Conservation (phyloP, 768 basidiomycete genomes). For the Boletus subcaerulescens region DNA sequence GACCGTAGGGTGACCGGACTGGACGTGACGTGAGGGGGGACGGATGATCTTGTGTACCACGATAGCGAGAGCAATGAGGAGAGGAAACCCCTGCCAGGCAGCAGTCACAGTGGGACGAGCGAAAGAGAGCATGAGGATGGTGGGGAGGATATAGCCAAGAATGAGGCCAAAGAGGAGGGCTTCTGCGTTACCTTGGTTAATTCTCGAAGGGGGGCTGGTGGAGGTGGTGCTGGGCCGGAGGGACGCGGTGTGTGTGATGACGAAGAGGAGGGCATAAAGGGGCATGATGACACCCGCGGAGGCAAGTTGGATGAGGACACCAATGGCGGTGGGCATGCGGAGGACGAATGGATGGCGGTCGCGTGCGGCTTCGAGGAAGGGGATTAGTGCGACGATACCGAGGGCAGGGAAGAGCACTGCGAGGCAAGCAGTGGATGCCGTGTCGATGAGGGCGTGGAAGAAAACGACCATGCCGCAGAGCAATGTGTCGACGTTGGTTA, state of each 20-base stretch:
- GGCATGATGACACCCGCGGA: conserved; percentile 45
- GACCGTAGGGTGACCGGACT: conserved; percentile 23
- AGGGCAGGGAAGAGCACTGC: conserved; percentile 11
- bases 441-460: conserved; percentile 37
- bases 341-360: conserved; percentile 34
- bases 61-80: conserved; percentile 43
- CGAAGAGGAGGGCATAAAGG: conserved; percentile 47
- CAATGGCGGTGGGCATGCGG: conserved; percentile 40
- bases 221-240: not conserved
- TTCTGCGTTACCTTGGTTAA: conserved; percentile 49
- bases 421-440: conserved; percentile 16
- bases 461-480: conserved; percentile 47
- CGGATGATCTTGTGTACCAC: conserved; percentile 40
- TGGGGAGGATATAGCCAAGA: conserved; percentile 46
- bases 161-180: conserved; percentile 50
- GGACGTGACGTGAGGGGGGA: conserved; percentile 12
- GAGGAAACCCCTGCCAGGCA: conserved; percentile 53
- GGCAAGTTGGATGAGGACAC: conserved; percentile 40
- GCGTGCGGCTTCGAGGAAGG: conserved; percentile 45
- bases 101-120: conserved; percentile 44
- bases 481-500: conserved; percentile 32
- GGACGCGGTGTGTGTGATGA: conserved; percentile 36
- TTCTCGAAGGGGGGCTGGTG: conserved; percentile 16
- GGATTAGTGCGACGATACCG: conserved; percentile 33
- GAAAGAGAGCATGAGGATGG: conserved; percentile 42